Base-by-base conservation (phyloP, 2,329 filamentous ascomycete species). In the Calonectria hongkongensis region DNA sequence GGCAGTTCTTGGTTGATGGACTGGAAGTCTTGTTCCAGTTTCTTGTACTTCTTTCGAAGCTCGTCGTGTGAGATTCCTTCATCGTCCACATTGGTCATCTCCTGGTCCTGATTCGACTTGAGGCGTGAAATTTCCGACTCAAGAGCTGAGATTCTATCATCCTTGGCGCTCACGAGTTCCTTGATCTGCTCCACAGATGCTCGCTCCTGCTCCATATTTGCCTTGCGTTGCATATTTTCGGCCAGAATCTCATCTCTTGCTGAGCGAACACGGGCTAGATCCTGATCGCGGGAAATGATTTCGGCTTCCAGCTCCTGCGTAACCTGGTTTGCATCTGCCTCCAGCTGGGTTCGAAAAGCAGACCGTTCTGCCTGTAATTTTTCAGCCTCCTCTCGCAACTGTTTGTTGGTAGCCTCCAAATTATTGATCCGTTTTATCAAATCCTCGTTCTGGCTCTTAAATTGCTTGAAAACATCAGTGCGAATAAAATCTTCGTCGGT, bases 401-500 rank as follows among this genome's bases (percentile, higher is more conserved):
- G 93, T 72, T 94, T 92, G 83, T 98, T 98, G 15, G 93, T 94
- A 4, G 95, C 95, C 84, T 98, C 96, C 16, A 98, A 86, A 79
- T 96, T 93, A 83, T 99, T 99, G 80, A 98, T 92, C 45, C 95
- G 93, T 83, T 95, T 96, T 78, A 98, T 95, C 10, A 98, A 91
- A 78, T 98, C 96, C 80, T 98, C 97, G 79, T 97, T 94, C 79
- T 98, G 95, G 28, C 90, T 90, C 85, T 96, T 97, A 81, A 98
- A 90, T 74, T 94, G 92, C 85, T 98, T 98, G 89, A 98, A 99
- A 3, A 98, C 89, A 79, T 98, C 95, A 5, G 95, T 98, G 70
- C 95, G 92, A 48, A 95, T 93, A 81, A 97, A 98, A 79, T 99
- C 97, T 74, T 99, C 97, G 79, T 99, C 97, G 0, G 94, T 94